These are phyloP conservation scores for Cytospora paraplurivora DNA, from an alignment of 2,329 filamentous ascomycete genomes.

Conservation along the genomic window DNA sequence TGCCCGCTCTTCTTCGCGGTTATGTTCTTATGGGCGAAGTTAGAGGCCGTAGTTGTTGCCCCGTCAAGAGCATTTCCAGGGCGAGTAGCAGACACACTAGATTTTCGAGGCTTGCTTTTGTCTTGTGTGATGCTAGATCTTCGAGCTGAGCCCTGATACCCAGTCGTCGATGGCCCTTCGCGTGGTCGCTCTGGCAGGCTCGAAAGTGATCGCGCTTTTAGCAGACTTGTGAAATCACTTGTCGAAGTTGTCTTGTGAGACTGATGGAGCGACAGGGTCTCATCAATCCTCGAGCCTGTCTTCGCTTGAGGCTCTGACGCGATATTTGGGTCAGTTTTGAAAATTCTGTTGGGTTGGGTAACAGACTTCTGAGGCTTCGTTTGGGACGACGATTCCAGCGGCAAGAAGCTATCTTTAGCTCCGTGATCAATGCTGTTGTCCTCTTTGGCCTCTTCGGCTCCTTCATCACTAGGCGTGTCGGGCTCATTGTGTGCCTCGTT, in stretches of 20 bases:
- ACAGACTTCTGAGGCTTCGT: background rate
- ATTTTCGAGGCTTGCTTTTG: slow-evolving; percentile 19
- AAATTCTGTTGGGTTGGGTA: slow-evolving; percentile 14
- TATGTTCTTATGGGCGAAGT: slow-evolving; percentile 20
- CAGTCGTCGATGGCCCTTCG: slow-evolving; percentile 30
- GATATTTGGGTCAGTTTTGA: slow-evolving; percentile 45
- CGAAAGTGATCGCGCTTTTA: background rate
- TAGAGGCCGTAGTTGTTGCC: background rate
- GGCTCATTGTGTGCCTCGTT: slow-evolving; percentile 5
- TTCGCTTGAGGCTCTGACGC: slow-evolving; percentile 37
- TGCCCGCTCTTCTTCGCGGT: slow-evolving; percentile 36
- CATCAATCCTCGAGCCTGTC: background rate
- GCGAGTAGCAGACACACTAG: background rate
- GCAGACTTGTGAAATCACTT: background rate
- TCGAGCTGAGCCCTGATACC: slow-evolving; percentile 42
- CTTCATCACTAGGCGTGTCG: slow-evolving; percentile 1
- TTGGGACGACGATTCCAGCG: slow-evolving; percentile 5
- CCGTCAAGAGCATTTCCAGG: slow-evolving; percentile 1
- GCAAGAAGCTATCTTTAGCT: background rate
- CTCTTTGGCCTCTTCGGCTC: slow-evolving; percentile 22
- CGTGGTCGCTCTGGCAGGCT: slow-evolving; percentile 11
- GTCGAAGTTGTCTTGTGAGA: background rate
- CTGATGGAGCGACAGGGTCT: background rate
- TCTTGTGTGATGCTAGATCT: slow-evolving; percentile 24
- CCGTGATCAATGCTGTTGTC: slow-evolving; percentile 18